Evolutionary conservation across 2,329 filamentous ascomycete genomes (phyloP), one percentile per base, ranked within the genome.

Genomic region (Claviceps africana): DNA sequence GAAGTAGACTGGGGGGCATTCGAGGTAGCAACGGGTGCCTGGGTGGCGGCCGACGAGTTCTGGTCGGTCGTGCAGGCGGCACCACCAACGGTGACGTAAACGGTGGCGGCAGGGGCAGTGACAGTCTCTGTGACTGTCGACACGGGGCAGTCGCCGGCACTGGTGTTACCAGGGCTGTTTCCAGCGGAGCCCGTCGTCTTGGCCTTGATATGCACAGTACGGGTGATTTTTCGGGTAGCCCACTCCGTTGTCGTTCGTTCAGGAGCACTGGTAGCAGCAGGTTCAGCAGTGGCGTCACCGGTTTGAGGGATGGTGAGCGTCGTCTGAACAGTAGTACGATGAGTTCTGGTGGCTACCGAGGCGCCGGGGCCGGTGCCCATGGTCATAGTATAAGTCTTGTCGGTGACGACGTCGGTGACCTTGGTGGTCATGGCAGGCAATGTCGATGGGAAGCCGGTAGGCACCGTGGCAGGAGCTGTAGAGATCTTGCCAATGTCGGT

Each of bases 241-340:
- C 67, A 70, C 47, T 59, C 62, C 51, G 69, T 71, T 19, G 68
- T 69, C 52, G 68, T 70, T 22, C 56, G 53, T 47, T 69, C 63
- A 17, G 54, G 53, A n/a, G n/a, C n/a, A n/a, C n/a, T n/a, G 30
- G 55, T 35, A 30, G 25, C 35, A 17, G 45, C 45, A 21, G 48
- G 19, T 55, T 57, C 57, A 54, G 54, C 56, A 43, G 42, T 47
- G 46, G 50, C 52, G 46, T n/a, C n/a, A n/a, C 52, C 50, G 35
- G 55, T 52, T 59, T 58, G 57, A 28, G 61, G 58, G 51, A 67
- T 58, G 22, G 63, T 65, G 51, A 66, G 51, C 55, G 71, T 71
- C 58, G 67, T 61, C 60, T 69, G 58, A 57, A 69, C 61, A 54
- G 71, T 74, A 55, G 68, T 65, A 50, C 63, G 71, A 55, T 76